Base-by-base conservation (phyloP, 2,329 filamentous ascomycete species). In the Raffaelea arxii region DNA sequence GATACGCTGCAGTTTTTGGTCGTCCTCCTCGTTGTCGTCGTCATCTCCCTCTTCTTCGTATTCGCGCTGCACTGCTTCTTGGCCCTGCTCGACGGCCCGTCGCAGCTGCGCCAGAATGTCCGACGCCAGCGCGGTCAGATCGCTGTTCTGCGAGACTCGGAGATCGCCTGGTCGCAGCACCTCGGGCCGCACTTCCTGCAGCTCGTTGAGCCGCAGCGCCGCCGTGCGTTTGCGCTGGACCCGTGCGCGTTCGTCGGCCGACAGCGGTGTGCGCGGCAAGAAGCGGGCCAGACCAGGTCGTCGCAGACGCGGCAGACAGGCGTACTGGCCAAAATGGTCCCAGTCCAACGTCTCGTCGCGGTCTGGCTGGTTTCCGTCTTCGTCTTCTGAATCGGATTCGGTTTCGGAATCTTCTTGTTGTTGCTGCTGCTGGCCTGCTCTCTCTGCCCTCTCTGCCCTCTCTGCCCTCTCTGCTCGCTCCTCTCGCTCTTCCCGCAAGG, bases 201-300 rank as follows among this genome's bases (percentile, higher is more conserved):
- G 69, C 46, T 80, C 79, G 47, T 84, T 78, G 5, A 80, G 77
- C 47, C 81, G 78, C 52, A 91, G 78, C 1, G 79, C 77, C 0
- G 81, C 85, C 56, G 77, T 80, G 36, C 89, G 78, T 58, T 88
- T 83, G 4, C 77, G 76, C 19, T 81, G 65, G 53, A 82, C 81
- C 14, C 90, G 80, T 7, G 75, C 71, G 58, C 87, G 88, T 62
- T 94, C 96, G 62, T 96, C 86, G 0, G 94, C 78, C 0, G 89
- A 94, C 2, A 97, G 68, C 0, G 91, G 91, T 0, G 92, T 91
- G 1, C 47, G 44, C 0, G 96, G 78, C 6, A 98, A 74, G 57
- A 96, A 95, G 2, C 86, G 84, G 0, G 86, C 79, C 3, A 92
- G 73, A 1, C 85, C 77, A 0, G 91, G 90, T 11, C 91, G 80